Evolutionary conservation across 2,329 filamentous ascomycete genomes (phyloP).

Genomic region (Teratosphaeriaceae sp.): DNA sequence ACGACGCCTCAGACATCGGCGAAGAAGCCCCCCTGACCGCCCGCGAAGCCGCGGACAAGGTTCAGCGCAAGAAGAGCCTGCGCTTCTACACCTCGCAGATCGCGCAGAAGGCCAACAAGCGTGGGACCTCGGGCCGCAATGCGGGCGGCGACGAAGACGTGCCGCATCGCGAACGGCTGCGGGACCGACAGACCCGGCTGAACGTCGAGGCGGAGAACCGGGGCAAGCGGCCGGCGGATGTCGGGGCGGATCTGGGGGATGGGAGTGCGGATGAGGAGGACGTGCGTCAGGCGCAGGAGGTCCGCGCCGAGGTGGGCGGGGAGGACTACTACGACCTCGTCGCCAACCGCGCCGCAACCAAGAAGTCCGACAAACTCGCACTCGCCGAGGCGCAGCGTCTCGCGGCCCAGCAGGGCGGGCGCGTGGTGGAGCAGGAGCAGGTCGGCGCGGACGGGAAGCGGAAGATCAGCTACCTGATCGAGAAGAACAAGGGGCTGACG

Average conservation of each 20-base stretch:
- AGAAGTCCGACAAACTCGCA: constrained; percentile 71
- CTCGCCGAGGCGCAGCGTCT: constrained; percentile 50
- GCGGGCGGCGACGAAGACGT: constrained; percentile 75
- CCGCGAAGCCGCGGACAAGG: constrained; percentile 78
- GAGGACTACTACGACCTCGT: constrained; percentile 90
- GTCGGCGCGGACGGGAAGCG: constrained; percentile 81
- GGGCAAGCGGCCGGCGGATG: constrained; percentile 57
- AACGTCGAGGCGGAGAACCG: constrained; percentile 83
- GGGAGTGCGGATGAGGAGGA: constrained; percentile 60
- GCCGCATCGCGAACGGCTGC: constrained; percentile 80
- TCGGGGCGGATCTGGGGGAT: constrained; percentile 62
- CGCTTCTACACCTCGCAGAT: constrained; percentile 99
- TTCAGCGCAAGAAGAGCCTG: constrained; percentile 79
- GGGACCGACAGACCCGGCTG: constrained; percentile 77
- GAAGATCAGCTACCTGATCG: constrained; percentile 86
- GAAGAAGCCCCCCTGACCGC: constrained; percentile 77
- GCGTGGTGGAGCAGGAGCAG: constrained; percentile 60
- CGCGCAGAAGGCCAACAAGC: constrained; percentile 86
- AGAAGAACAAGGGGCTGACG: constrained; percentile 95
- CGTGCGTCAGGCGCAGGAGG: constrained; percentile 46
- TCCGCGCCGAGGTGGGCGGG: constrained; percentile 46
- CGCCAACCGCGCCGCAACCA: constrained; percentile 55
- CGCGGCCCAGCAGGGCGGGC: constrained; percentile 51
- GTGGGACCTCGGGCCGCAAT: constrained; percentile 63
- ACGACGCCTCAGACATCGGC: constrained; percentile 81